Base-by-base conservation (phyloP, 2,329 filamentous ascomycete species). In the Akanthomyces dipterigenus region DNA sequence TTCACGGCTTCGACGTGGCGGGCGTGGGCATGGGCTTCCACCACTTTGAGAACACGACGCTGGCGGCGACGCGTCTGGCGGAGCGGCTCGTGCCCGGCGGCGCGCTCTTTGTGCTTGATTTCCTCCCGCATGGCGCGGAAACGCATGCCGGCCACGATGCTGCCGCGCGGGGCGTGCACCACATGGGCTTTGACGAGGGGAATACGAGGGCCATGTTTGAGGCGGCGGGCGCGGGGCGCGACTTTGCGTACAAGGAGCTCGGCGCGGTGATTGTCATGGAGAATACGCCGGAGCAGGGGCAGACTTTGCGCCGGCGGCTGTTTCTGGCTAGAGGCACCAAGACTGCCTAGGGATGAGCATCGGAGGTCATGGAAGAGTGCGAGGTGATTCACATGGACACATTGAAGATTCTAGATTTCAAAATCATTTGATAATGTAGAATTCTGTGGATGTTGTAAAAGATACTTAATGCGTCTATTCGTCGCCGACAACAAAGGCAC, bases 1-100 rank as follows among this genome's bases (percentile, higher is more conserved):
- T 89, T 76, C 83, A 80, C 70, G 78, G 84, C 69, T 91, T 93
- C 69, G 89, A 93, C 71, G 69, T 88, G 40, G 83, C 83, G 6
- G 81, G 80, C 46, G 82, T 89, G 20, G 85, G 85, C 38, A 73
- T 85, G 48, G 86, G 83, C 1, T 82, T 87, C 65, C 87, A 89
- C 71, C 88, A 90, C 70, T 88, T 90, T 60, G 82, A 84, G 63
- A 79, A 91, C 67, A 84, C 88, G 4, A 77, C 76, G 2, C 74
- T 86, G 34, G 84, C 86, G 0, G 80, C 88, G 5, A 75, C 75
- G 64, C 77, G 82, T 53, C 75, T 93, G 40, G 83, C 79, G 4
- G 77, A 83, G 68, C 81, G 88, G 11, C 75, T 93, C 62, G 82
- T 80, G 64, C 80, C 82, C 3, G 88, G 87, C 3, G 89, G 89